Conservation (phyloP, 805 yeast species). For the Candida maesae region DNA sequence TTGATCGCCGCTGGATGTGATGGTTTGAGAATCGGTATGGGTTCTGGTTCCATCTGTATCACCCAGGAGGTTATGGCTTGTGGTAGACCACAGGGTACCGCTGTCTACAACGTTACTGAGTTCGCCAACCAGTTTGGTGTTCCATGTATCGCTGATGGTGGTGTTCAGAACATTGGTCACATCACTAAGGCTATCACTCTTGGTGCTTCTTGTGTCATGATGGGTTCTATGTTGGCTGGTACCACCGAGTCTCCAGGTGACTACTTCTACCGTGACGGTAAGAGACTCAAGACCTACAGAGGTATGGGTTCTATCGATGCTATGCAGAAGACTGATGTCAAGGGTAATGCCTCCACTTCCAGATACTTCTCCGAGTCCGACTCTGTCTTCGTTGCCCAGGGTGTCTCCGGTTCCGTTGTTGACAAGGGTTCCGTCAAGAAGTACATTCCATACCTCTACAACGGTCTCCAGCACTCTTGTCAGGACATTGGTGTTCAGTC, state of each 20-base stretch:
- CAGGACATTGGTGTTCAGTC: conserved; percentile 93
- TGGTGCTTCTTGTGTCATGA: conserved; percentile 97
- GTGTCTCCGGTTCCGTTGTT: conserved; percentile 95
- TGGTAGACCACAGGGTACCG: conserved; percentile 99
- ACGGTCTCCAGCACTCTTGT: conserved; percentile 97
- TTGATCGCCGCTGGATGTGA: conserved; percentile 96
- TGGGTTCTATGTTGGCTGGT: conserved; percentile 99
- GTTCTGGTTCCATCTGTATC: conserved; percentile 98
- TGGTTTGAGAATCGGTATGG: conserved; percentile 99
- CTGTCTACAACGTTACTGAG: conserved; percentile 90
- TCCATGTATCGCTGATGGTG: conserved; percentile 99
- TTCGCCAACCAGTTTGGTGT: conserved; percentile 95
- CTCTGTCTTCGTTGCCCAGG: conserved; percentile 96
- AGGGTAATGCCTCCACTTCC: conserved; percentile 96
- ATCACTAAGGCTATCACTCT: conserved; percentile 93
- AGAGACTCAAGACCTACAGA: conserved; percentile 94
- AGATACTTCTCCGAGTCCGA: conserved; percentile 97
- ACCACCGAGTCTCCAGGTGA: conserved; percentile 98
- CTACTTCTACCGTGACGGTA: conserved; percentile 96
- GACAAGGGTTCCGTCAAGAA: conserved; percentile 95
- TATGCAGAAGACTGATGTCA: conserved; percentile 83
- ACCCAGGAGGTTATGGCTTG: conserved; percentile 99
- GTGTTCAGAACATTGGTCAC: conserved; percentile 98
- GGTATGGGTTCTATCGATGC: conserved; percentile 99
- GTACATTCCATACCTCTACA: conserved; percentile 89